Evolutionary conservation across 1,139 yeast species (phyloP).

Genomic region (Kazachstania sp.): DNA sequence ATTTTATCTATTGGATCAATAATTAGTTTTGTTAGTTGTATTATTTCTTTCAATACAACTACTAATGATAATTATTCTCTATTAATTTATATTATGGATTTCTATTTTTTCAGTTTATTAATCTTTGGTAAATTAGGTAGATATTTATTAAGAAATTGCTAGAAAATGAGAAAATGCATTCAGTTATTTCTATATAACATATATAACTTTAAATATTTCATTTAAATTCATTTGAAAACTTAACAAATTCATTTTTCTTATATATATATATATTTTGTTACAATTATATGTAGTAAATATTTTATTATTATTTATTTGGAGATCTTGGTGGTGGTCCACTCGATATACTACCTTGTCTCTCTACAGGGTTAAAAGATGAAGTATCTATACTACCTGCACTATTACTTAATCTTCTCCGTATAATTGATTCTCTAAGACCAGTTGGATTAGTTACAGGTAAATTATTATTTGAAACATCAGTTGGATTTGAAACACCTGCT

Average conservation of each 20-base stretch:
- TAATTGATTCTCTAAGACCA: conserved; percentile 29
- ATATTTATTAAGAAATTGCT: conserved; percentile 17
- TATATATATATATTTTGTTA: background rate
- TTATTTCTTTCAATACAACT: conserved; percentile 32
- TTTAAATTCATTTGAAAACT: too few species aligned
- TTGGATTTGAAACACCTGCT: conserved; percentile 32
- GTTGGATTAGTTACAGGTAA: conserved; percentile 31
- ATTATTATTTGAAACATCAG: conserved; percentile 25
- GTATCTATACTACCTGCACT: conserved; percentile 31
- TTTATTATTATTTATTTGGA: conserved; percentile 27
- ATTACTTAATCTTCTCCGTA: conserved; percentile 30
- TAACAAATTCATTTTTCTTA: background rate
- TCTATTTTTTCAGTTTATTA: conserved; percentile 57
- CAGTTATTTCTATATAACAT: too few species aligned
- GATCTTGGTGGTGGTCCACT: conserved; percentile 32
- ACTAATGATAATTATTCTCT: conserved; percentile 15
- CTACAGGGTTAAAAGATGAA: conserved; percentile 15
- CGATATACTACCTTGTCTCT: conserved; percentile 30
- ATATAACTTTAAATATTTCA: too few species aligned
- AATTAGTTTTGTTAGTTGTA: conserved; percentile 14
- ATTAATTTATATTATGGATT: conserved; percentile 28
- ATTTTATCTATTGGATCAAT: conserved; percentile 47
- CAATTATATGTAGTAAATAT: too few species aligned
- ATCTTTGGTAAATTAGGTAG: conserved; percentile 66
- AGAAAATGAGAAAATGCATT: background rate